Evolutionary conservation across 2,329 filamentous ascomycete species (phyloP), one percentile per base, ranked within the genome.

Genomic region (Trichophaea hybrida): DNA sequence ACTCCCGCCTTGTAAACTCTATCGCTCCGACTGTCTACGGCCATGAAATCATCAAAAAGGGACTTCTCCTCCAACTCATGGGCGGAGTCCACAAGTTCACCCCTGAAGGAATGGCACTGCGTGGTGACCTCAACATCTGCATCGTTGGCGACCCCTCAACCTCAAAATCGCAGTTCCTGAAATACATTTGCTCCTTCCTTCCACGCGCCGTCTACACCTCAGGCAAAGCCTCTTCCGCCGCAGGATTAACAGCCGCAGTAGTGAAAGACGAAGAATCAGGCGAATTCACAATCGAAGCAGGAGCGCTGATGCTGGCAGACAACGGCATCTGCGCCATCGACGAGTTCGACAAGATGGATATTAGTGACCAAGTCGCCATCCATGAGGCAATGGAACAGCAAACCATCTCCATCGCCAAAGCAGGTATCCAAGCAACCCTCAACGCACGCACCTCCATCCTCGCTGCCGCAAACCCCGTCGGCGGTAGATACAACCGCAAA

Each of bases 321-420:
- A 96, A 95, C 67, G 93, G 93, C 57, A 94, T 97, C 68, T 98
- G 93, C 73, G 90, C 89, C 61, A 98, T 98, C 71, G 93, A 98
- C 71, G 93, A 98, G 72, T 98, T 98, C 68, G 93, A 98, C 80
- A 98, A 98, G 76, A 98, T 98, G 93, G 93, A 98, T 69, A 86
- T 98, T 63, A 83, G 77, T 56, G 93, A 98, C 72, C 93, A 98
- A 75, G 93, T 98, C 58, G 93, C 93, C 66, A 98, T 98, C 69
- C 93, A 98, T 79, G 93, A 98, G 81, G 93, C 93, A 61, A 98
- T 98, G 93, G 93, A 98, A 80, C 93, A 98, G 76, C 93, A 98
- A 74, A 98, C 93, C 4, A 98, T 98, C 66, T 96, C 89, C 6
- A 98, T 98, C 69, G 91, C 93, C 61, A 98, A 98, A 75, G 93